A percentile compares a stretch with the other conserved stretches of the same genome.
Evolutionary conservation across 192 early-diverging fungal species (phyloP).

Genomic region (Coemansia sp.): DNA sequence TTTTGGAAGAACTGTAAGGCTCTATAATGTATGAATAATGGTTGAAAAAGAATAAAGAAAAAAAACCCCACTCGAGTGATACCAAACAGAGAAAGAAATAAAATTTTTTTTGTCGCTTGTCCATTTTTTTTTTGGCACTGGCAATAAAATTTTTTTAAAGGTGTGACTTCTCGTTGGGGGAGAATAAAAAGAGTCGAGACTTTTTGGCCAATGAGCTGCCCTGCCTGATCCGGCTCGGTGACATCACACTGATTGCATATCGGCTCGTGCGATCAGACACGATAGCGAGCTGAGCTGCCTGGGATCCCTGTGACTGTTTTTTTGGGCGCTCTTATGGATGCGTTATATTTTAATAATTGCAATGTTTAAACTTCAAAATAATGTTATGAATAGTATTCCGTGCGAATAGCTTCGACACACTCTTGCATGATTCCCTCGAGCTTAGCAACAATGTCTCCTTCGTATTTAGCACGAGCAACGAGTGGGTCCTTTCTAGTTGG

Average conservation of each 20-base stretch:
- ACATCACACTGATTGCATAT: background rate
- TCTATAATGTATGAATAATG: background rate
- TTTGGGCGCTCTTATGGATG: no score
- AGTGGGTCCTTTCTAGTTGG: no score
- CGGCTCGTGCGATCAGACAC: background rate
- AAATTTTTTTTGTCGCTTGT: slow-evolving; percentile 7
- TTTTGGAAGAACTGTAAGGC: background rate
- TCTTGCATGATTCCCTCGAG: no score
- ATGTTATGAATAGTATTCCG: no score
- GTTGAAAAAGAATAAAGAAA: slow-evolving; percentile 2
- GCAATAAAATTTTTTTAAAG: slow-evolving; percentile 1
- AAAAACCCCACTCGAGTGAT: background rate
- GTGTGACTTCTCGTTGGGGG: slow-evolving; percentile 12
- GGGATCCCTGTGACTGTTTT: no score
- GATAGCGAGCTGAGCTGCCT: no score
- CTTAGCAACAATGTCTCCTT: no score
- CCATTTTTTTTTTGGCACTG: background rate
- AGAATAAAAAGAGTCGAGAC: slow-evolving; percentile 5
- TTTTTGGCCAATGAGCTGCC: background rate
- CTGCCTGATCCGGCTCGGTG: background rate
- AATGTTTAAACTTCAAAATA: no score
- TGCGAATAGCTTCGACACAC: no score
- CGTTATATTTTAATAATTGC: no score
- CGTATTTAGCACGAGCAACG: no score
- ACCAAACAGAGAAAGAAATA: background rate